Conservation (phyloP, 805 yeast species). For the Candida incommunis region DNA sequence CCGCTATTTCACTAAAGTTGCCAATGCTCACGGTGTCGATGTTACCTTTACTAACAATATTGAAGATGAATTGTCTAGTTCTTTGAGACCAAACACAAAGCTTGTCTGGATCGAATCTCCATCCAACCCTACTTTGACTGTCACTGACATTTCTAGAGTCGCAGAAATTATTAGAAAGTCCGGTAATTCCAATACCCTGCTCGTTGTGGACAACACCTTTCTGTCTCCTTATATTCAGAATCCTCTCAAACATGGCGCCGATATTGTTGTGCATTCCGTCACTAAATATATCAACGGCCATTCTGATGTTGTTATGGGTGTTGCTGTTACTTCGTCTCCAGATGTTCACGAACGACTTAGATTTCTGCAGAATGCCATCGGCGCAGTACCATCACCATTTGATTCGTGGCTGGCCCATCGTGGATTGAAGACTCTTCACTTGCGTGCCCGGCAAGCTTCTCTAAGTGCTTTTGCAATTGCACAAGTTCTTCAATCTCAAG, state of each 20-base stretch:
- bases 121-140: slow-evolving; percentile 71
- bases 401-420: slow-evolving; percentile 90
- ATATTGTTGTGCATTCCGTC: slow-evolving; percentile 76
- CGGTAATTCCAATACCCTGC: slow-evolving; percentile 34
- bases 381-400: slow-evolving; percentile 81
- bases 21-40: slow-evolving; percentile 60
- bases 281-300: slow-evolving; percentile 89
- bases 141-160: slow-evolving; percentile 61
- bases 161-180: slow-evolving; percentile 35
- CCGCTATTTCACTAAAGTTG: slow-evolving; percentile 79
- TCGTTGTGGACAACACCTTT: slow-evolving; percentile 83
- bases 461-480: slow-evolving; percentile 56
- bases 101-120: slow-evolving; percentile 85
- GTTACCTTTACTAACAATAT: slow-evolving; percentile 55
- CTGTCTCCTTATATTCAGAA: slow-evolving; percentile 76
- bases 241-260: slow-evolving; percentile 75
- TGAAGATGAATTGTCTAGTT: slow-evolving; percentile 38
- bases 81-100: slow-evolving; percentile 48
- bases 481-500: slow-evolving; percentile 33
- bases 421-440: slow-evolving; percentile 75
- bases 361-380: slow-evolving; percentile 77
- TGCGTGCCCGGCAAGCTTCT: slow-evolving; percentile 62
- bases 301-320: slow-evolving; percentile 82
- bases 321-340: slow-evolving; percentile 54
- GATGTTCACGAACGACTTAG: slow-evolving; percentile 47